Conservation (phyloP, 208 protist genomes). For the Acanthamoeba triangularis region DNA sequence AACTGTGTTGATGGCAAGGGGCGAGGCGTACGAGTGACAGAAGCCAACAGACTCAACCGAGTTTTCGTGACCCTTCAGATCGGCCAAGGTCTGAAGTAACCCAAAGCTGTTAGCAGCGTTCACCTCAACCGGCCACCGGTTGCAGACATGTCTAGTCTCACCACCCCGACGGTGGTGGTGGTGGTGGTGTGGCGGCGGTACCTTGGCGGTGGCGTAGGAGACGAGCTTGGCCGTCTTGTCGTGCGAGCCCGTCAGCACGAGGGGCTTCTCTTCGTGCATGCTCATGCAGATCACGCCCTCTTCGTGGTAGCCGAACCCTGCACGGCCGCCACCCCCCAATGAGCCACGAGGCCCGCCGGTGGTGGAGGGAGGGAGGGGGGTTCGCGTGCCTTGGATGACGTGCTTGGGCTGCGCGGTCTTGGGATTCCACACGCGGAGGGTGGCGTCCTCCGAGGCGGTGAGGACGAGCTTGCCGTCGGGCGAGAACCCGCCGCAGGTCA, state of each 20-base stretch:
- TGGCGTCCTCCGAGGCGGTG: conserved; percentile 95
- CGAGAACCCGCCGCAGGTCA: conserved; percentile 94
- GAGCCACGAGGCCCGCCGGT: neutral
- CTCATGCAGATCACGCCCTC: conserved; percentile 75
- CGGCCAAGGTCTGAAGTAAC: neutral
- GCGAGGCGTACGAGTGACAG: neutral
- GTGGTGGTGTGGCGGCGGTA: neutral
- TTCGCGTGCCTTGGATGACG: conserved; percentile 57
- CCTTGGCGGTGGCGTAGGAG: conserved; percentile 21
- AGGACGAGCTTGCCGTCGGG: conserved; percentile 94
- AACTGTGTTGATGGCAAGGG: neutral
- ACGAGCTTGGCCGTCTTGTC: conserved; percentile 67
- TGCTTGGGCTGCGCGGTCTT: conserved; percentile 89
- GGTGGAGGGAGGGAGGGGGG: neutral
- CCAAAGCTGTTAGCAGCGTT: neutral
- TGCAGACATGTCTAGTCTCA: neutral
- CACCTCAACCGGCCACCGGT: neutral
- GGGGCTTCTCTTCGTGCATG: conserved; percentile 39
- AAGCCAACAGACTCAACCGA: conserved; percentile 57
- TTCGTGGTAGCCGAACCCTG: conserved; percentile 37
- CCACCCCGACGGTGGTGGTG: neutral
- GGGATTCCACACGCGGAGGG: conserved; percentile 95
- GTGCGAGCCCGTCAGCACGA: conserved; percentile 77
- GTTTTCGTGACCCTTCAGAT: conserved; percentile 37
- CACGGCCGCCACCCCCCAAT: neutral